Percentiles rank a stretch among this genome's conserved stretches.
Conservation (phyloP, 2,329 filamentous ascomycete genomes). For the Plenodomus lindquistii region DNA sequence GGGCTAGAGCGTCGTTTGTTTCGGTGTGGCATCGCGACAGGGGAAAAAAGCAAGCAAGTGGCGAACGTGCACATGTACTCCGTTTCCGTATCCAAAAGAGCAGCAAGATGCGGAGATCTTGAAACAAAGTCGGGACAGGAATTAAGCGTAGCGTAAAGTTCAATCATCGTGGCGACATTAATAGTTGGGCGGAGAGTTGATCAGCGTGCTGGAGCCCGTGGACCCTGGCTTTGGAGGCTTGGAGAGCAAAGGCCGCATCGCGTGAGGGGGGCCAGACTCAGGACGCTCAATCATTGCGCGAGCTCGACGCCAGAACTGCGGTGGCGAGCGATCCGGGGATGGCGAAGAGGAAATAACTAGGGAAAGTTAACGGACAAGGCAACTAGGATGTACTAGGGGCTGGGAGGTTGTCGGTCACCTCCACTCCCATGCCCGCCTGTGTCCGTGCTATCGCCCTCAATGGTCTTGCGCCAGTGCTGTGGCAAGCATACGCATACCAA, state of each 20-base stretch:
- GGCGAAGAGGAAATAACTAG: slow-evolving; percentile 29
- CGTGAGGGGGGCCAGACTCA: slow-evolving; percentile 9
- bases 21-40: slow-evolving; percentile 5
- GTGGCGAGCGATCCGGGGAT: slow-evolving; percentile 13
- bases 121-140: slow-evolving; percentile 27
- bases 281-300: slow-evolving; percentile 7
- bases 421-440: slow-evolving; percentile 32
- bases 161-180: slow-evolving; percentile 43
- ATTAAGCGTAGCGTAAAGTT: slow-evolving; percentile 29
- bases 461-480: slow-evolving; percentile 95
- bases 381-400: slow-evolving; percentile 24
- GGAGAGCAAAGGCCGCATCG: slow-evolving; percentile 20
- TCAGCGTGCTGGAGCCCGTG: slow-evolving; percentile 37
- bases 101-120: slow-evolving; percentile 15
- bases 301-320: slow-evolving; percentile 1
- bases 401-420: slow-evolving; percentile 40
- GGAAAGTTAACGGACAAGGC: slow-evolving; percentile 29
- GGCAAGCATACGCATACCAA: slow-evolving; percentile 94
- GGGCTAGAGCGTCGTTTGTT: slow-evolving; percentile 17
- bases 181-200: slow-evolving; percentile 27
- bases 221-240: slow-evolving; percentile 23
- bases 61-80: neutral
- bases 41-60: slow-evolving; percentile 2
- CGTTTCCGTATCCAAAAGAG: neutral
- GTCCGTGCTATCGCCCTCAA: slow-evolving; percentile 72